phyloP scores from a whole-genome alignment of 2,329 filamentous ascomycete species.

The Tolypocladium paradoxum region DNA sequence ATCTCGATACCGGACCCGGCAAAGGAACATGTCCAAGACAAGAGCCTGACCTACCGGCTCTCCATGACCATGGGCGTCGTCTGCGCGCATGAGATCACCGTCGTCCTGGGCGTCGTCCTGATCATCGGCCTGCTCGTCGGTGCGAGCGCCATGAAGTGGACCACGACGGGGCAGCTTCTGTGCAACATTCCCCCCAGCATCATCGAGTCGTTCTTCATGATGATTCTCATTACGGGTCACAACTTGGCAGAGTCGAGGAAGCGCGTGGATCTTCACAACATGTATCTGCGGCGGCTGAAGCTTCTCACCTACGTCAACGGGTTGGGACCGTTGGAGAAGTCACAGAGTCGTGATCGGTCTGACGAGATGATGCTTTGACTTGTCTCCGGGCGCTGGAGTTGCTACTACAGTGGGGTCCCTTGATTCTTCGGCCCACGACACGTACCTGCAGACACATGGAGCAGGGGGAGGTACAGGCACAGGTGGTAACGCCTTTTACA shows the following conservation, averaged over 20 bases:
- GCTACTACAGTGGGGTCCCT: too few species aligned
- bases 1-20: constrained; percentile 4
- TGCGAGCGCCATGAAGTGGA: constrained; percentile 13
- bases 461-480: too few species aligned
- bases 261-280: constrained; percentile 17
- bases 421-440: too few species aligned
- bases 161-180: constrained; percentile 11
- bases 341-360: background rate
- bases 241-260: constrained; percentile 9
- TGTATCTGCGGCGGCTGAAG: constrained; percentile 26
- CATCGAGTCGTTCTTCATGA: constrained; percentile 15
- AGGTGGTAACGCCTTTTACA: too few species aligned
- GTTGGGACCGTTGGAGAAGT: background rate
- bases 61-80: constrained; percentile 10
- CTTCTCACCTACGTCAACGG: constrained; percentile 29
- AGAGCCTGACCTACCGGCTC: constrained; percentile 7
- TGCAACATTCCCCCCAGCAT: constrained; percentile 13
- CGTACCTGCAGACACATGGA: too few species aligned
- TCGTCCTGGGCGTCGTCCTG: constrained; percentile 8
- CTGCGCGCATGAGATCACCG: constrained; percentile 10
- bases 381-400: too few species aligned
- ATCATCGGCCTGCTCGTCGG: constrained; percentile 10
- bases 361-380: background rate
- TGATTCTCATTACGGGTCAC: constrained; percentile 14
- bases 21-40: background rate